Evolutionary conservation across 306 rosid species (phyloP).

Genomic region (Sicyos edulis): DNA sequence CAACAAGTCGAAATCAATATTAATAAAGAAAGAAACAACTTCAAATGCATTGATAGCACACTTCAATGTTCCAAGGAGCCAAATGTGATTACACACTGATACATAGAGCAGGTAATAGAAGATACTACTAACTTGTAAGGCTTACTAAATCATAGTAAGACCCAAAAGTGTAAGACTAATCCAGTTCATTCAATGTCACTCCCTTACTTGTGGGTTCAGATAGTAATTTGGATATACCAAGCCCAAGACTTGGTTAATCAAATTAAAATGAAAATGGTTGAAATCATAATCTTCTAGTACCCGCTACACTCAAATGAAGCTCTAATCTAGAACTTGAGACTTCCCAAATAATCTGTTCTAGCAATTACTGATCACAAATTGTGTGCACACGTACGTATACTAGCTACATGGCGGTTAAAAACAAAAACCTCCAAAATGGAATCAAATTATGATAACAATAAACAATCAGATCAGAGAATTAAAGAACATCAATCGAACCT

Average conservation of each 20-base stretch:
- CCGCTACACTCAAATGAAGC: slow-evolving; percentile 12
- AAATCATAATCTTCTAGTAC: slow-evolving; percentile 5
- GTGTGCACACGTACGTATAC: not conserved
- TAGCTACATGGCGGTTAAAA: not conserved
- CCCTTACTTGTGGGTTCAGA: not conserved
- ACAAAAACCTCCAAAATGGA: not conserved
- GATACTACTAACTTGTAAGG: not conserved
- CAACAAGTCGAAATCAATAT: no score
- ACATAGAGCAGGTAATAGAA: not conserved
- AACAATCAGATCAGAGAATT: slow-evolving; percentile 13
- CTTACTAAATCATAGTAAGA: not conserved
- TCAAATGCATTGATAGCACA: no score
- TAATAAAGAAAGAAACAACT: no score
- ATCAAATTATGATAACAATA: not conserved
- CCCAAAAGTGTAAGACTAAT: not conserved
- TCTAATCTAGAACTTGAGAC: not conserved
- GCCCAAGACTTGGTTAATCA: not conserved
- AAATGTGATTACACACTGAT: not conserved
- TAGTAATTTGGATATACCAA: not conserved
- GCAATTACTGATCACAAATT: slow-evolving; percentile 5
- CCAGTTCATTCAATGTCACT: not conserved
- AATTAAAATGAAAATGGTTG: not conserved
- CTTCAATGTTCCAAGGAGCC: not conserved
- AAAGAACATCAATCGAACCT: slow-evolving; percentile 41
- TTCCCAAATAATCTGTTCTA: not conserved